These are phyloP conservation scores for Adansonia gregorii DNA, from an alignment of 441 rosid genomes.

Conservation along the genomic window DNA sequence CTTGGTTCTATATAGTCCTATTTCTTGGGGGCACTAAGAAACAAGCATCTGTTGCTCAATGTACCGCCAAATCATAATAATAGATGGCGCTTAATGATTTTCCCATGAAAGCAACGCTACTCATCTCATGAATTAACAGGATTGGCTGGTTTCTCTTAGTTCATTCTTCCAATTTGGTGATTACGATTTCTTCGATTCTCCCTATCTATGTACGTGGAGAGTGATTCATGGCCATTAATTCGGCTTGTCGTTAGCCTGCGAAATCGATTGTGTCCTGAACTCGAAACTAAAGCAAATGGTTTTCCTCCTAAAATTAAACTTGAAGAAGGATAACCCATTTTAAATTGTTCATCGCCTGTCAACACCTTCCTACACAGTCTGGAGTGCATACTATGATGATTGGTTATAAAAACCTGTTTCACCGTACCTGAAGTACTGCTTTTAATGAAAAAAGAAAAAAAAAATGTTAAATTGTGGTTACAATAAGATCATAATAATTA, in stretches of 20 bases:
- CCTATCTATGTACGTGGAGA: slow-evolving; percentile 26
- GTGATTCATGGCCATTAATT: slow-evolving; percentile 28
- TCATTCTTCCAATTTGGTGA: slow-evolving; percentile 33
- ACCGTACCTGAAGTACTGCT: slow-evolving; percentile 5
- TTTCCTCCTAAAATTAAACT: not conserved
- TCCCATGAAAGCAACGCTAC: not conserved
- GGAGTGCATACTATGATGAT: slow-evolving; percentile 37
- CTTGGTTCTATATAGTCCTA: no score
- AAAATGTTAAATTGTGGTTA: not conserved
- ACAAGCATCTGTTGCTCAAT: no score
- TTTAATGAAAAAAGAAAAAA: no score
- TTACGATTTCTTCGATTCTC: slow-evolving; percentile 32
- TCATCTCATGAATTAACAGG: slow-evolving; percentile 29
- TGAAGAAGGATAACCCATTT: slow-evolving; percentile 34
- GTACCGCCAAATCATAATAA: no score
- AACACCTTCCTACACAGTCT: slow-evolving; percentile 35
- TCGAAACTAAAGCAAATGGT: not conserved
- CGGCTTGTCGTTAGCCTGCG: slow-evolving; percentile 21
- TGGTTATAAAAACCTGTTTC: slow-evolving; percentile 38
- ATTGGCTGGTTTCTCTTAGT: slow-evolving; percentile 23
- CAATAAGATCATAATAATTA: not conserved
- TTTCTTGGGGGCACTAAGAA: no score
- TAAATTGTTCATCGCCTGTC: slow-evolving; percentile 24
- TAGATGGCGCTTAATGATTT: no score
- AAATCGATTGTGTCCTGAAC: slow-evolving; percentile 37